A percentile compares a stretch with the other conserved stretches of the same genome.
Conservation (phyloP, 2,329 filamentous ascomycete species). For the Zymoseptoria passerinii region DNA sequence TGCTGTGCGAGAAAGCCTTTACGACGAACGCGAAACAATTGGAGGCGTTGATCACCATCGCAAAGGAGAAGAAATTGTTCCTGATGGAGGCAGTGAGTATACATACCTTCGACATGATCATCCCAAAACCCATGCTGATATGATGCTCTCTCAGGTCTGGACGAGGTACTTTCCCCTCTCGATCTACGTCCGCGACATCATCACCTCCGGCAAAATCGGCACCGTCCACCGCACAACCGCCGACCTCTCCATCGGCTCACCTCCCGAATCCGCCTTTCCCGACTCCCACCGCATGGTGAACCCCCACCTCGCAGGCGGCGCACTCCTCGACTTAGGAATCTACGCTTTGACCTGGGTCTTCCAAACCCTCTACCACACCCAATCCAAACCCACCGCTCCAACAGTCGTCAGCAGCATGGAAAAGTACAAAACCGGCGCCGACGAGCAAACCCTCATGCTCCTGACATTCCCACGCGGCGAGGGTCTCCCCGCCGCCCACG, state of each 20-base stretch:
- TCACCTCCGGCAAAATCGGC: constrained; percentile 46
- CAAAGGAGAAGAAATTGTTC: constrained; percentile 61
- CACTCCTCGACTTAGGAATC: constrained; percentile 75
- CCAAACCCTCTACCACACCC: constrained; percentile 77
- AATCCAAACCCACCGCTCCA: constrained; percentile 59
- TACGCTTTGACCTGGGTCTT: constrained; percentile 88
- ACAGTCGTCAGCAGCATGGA: constrained; percentile 59
- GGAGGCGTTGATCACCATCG: constrained; percentile 61
- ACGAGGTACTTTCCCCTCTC: constrained; percentile 81
- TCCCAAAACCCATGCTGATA: constrained; percentile 1
- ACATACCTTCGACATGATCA: not conserved
- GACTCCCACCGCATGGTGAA: constrained; percentile 73
- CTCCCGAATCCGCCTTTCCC: constrained; percentile 52
- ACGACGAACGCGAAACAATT: constrained; percentile 75
- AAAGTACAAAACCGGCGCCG: constrained; percentile 65
- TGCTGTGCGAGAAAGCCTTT: constrained; percentile 85
- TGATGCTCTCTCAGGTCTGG: constrained; percentile 51
- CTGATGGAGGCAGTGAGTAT: constrained; percentile 56
- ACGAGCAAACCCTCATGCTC: constrained; percentile 71
- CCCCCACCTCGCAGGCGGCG: constrained; percentile 71
- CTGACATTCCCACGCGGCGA: constrained; percentile 59
- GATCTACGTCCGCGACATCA: constrained; percentile 62
- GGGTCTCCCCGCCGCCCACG: constrained; percentile 53
- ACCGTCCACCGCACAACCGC: constrained; percentile 49
- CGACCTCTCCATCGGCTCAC: constrained; percentile 52